Evolutionary conservation across 2,329 filamentous ascomycete genomes (phyloP).

Genomic region (Fusarium bulbicola): DNA sequence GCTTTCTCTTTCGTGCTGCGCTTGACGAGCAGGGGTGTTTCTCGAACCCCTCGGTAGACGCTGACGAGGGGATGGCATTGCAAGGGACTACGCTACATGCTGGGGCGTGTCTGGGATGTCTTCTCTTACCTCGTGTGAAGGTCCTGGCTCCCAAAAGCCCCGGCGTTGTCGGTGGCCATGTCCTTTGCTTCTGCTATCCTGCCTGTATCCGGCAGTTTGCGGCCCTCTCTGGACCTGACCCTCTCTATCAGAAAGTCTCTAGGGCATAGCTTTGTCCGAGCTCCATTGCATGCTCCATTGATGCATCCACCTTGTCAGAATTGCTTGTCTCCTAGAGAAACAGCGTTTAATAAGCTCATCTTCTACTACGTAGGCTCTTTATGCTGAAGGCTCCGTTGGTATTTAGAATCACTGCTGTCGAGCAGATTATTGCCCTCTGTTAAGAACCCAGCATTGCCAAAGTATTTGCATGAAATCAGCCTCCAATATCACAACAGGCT

Average conservation of each 20-base stretch:
- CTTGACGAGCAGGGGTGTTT: slow-evolving; percentile 38
- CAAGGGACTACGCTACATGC: slow-evolving; percentile 36
- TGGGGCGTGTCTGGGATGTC: slow-evolving; percentile 42
- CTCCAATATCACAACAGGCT: slow-evolving; percentile 37
- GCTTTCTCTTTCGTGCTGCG: slow-evolving; percentile 33
- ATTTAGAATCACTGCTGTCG: slow-evolving; percentile 4
- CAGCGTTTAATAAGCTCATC: slow-evolving; percentile 33
- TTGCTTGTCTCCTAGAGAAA: slow-evolving; percentile 29
- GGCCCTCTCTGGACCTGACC: slow-evolving; percentile 35
- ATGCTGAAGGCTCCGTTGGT: slow-evolving; percentile 10
- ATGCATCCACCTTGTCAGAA: slow-evolving; percentile 39
- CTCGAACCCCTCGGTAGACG: slow-evolving; percentile 48
- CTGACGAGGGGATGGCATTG: slow-evolving; percentile 42
- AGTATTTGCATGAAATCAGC: slow-evolving; percentile 37
- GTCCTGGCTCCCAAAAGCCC: slow-evolving; percentile 32
- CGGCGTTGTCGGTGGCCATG: slow-evolving; percentile 32
- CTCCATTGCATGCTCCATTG: slow-evolving; percentile 35
- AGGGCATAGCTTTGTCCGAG: slow-evolving; percentile 42
- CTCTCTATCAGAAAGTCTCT: slow-evolving; percentile 38
- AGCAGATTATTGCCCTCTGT: slow-evolving; percentile 34
- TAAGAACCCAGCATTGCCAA: slow-evolving; percentile 33
- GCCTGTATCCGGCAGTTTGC: slow-evolving; percentile 43
- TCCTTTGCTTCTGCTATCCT: slow-evolving; percentile 29
- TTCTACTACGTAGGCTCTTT: slow-evolving; percentile 22
- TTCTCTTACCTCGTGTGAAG: slow-evolving; percentile 39